These are phyloP conservation scores for Coemansia sp. DNA, from an alignment of 192 early-diverging fungal species.

Conservation along the genomic window DNA sequence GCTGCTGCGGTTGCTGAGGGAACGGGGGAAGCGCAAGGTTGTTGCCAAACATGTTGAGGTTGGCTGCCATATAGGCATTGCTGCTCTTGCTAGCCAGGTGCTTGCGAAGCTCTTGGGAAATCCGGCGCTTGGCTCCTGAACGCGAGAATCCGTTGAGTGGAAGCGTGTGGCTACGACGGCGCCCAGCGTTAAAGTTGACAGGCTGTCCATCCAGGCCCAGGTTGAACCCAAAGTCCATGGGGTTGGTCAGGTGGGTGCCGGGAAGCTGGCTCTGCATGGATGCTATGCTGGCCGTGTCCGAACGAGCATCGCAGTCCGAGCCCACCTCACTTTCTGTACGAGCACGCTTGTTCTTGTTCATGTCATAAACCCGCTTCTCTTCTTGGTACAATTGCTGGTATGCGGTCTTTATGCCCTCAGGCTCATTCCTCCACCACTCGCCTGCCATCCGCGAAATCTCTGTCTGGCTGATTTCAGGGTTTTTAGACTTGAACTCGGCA, in stretches of 20 bases:
- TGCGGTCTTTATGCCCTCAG: conserved; percentile 27
- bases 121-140: conserved; percentile 43
- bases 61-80: conserved; percentile 26
- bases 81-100: conserved; percentile 49
- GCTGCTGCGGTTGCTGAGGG: conserved; percentile 14
- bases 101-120: conserved; percentile 52
- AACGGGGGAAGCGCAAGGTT: neutral
- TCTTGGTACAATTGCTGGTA: conserved; percentile 39
- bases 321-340: conserved; percentile 22
- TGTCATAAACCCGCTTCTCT: conserved; percentile 51
- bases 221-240: conserved; percentile 8
- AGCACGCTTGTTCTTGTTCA: conserved; percentile 48
- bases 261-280: conserved; percentile 3
- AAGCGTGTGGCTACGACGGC: conserved; percentile 51
- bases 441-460: conserved; percentile 54
- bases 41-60: conserved; percentile 1
- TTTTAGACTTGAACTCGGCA: conserved; percentile 32
- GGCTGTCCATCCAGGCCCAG: conserved; percentile 25
- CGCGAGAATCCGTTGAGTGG: conserved; percentile 35
- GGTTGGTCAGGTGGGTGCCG: neutral
- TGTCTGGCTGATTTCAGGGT: conserved; percentile 50
- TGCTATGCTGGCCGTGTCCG: conserved; percentile 13
- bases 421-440: conserved; percentile 43
- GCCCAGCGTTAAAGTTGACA: conserved; percentile 27
- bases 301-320: conserved; percentile 24